Percentiles rank a stretch among this genome's conserved stretches.
Evolutionary conservation across 495 filamentous ascomycete species (phyloP).

Genomic region (Podospora comata): DNA sequence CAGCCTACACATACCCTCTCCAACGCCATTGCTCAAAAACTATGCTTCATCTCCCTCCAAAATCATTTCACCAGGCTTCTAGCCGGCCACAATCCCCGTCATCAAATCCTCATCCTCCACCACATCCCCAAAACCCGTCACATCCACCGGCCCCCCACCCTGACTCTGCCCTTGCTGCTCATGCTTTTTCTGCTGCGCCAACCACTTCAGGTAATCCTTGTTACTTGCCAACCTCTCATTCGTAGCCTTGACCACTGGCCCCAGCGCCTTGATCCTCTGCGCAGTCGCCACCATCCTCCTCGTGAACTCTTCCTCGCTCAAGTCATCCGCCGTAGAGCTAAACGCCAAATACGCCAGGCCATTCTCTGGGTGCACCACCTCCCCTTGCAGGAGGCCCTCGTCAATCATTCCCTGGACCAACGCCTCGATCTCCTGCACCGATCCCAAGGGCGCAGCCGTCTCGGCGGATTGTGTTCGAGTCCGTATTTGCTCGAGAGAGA

Average conservation of each 20-base stretch:
- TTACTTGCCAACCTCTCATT: conserved; percentile 56
- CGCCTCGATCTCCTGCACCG: conserved; percentile 41
- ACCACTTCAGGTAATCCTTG: conserved; percentile 56
- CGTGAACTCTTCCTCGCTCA: conserved; percentile 48
- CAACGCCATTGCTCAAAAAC: not conserved
- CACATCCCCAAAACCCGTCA: conserved; percentile 32
- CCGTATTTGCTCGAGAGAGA: conserved; percentile 53
- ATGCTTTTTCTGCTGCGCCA: conserved; percentile 47
- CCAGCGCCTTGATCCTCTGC: conserved; percentile 43
- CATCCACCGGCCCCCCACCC: conserved; percentile 9
- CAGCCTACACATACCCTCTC: not conserved
- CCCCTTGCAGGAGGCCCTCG: conserved; percentile 54
- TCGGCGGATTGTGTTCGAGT: conserved; percentile 46
- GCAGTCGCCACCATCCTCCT: conserved; percentile 42
- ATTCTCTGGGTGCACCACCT: conserved; percentile 44
- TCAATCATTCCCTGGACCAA: conserved; percentile 56
- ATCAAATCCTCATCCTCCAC: conserved; percentile 69
- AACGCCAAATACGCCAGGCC: conserved; percentile 41
- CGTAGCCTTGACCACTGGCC: conserved; percentile 42
- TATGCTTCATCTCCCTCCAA: not conserved
- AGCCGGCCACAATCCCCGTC: conserved; percentile 31
- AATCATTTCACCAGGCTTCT: not conserved
- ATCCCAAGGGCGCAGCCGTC: conserved; percentile 51
- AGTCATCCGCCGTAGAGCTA: conserved; percentile 30
- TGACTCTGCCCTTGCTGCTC: conserved; percentile 28